Evolutionary conservation across 1,284 basidiomycete genomes (phyloP).

Genomic region (Athelia sp.): DNA sequence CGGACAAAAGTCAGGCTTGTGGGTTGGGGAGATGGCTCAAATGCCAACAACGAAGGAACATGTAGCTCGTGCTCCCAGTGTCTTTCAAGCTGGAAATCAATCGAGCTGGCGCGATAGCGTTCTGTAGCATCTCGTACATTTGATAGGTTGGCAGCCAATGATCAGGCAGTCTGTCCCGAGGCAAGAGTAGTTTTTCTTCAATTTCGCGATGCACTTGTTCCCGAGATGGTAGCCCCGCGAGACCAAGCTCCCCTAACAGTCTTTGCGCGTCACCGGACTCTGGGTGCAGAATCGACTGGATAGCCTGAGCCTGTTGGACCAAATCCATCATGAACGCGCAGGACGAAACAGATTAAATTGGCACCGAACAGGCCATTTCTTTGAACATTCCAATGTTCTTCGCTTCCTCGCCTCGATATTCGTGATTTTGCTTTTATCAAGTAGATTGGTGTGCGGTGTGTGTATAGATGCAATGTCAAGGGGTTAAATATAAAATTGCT

Average conservation of each 20-base stretch:
- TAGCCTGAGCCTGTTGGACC: slow-evolving; percentile 26
- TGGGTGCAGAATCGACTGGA: slow-evolving; percentile 45
- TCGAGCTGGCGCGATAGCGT: slow-evolving; percentile 8
- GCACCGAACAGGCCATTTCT: too few species aligned
- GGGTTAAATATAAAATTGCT: too few species aligned
- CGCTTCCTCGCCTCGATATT: too few species aligned
- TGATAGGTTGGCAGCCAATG: slow-evolving; percentile 76
- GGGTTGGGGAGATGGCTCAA: slow-evolving; percentile 69
- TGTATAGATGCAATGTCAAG: too few species aligned
- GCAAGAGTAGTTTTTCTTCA: slow-evolving; percentile 64
- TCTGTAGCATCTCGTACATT: slow-evolving; percentile 44
- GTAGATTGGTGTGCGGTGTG: too few species aligned
- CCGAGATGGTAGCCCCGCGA: slow-evolving; percentile 50
- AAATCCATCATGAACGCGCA: slow-evolving; percentile 11
- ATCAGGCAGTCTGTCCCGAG: slow-evolving; percentile 53
- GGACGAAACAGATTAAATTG: too few species aligned
- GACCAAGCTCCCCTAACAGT: slow-evolving; percentile 48
- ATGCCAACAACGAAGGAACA: slow-evolving; percentile 57
- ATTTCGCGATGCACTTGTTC: slow-evolving; percentile 61
- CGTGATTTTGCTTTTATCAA: too few species aligned
- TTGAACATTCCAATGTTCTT: too few species aligned
- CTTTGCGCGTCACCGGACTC: slow-evolving; percentile 30
- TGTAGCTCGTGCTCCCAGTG: slow-evolving; percentile 64
- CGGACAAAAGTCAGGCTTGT: slow-evolving; percentile 76
- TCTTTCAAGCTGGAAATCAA: slow-evolving; percentile 35